Evolutionary conservation across 2,329 filamentous ascomycete genomes (phyloP), one percentile per base, ranked within the genome.

Genomic region (Arthroderma uncinatum): DNA sequence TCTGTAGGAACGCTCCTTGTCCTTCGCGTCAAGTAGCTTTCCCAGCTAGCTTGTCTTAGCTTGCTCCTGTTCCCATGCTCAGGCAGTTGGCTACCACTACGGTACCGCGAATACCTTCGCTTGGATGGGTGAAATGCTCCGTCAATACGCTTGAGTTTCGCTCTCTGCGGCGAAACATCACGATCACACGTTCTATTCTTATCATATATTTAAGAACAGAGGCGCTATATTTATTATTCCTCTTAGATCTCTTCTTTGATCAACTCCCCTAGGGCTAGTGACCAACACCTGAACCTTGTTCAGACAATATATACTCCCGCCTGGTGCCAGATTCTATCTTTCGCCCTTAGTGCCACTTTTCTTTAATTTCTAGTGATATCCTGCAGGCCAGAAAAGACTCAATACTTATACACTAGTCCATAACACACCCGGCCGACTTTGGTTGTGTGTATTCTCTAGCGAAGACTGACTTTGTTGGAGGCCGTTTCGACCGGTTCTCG

Each of bases 21-120:
- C 50, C 36, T 39, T 37, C 50, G 36, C 50, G 50, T 50, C 44
- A 50, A 50, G 44, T 50, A 50, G 44, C 44, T 53, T 53, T 53
- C 33, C 23, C 14, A 23, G 10, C 50, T 39, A 23, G 33, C 19
- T 36, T 37, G 48, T 21, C 33, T 53, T 34, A 37, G 4, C 48
- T 19, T 34, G 4, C 48, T 53, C 23, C 3, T 12, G 12, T 34
- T 19, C n/a, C 48, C 30, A 9, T 37, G 33, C 16, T 16, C 16
- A 8, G 2, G 16, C 3, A 25, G 16, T 2, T 47, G 19, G 8
- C 14, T 47, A 12, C 12, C 16, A 10, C 33, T 12, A 21, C 16
- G 16, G 33, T 10, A 53, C 16, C 23, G 23, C 16, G 21, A 19
- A 14, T 16, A 21, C 12, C 2, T 53, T 37, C 33, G 33, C 50